Evolutionary conservation across 75 land plant genomes (phyloP).

Genomic region (Picea sitchensis): DNA sequence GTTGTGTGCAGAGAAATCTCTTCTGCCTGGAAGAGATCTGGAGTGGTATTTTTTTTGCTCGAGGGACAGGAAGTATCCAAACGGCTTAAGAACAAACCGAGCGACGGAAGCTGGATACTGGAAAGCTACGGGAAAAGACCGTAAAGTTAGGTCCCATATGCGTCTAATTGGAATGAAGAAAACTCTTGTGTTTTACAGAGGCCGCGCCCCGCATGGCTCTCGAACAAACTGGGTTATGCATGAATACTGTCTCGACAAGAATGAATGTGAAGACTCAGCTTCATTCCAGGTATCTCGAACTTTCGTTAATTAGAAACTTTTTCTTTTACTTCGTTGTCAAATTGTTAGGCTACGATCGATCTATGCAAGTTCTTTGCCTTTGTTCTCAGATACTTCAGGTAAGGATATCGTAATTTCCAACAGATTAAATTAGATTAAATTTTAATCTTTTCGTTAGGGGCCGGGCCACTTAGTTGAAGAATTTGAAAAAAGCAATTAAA

Average conservation of each 20-base stretch:
- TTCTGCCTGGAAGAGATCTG: not conserved
- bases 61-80: conserved; percentile 9
- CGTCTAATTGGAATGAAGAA: conserved; percentile 8
- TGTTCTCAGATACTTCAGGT: too few relatives aligned
- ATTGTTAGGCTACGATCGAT: too few relatives aligned
- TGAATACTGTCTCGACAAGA: conserved; percentile 3
- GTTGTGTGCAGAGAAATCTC: too few relatives aligned
- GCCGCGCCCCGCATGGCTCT: conserved; percentile 13
- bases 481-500: too few relatives aligned
- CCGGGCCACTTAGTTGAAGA: too few relatives aligned
- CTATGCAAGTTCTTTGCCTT: too few relatives aligned
- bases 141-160: not conserved
- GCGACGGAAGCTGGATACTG: conserved; percentile 7
- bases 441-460: too few relatives aligned
- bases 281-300: too few relatives aligned
- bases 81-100: conserved; percentile 12
- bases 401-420: too few relatives aligned
- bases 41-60: conserved; percentile 14
- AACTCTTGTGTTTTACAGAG: conserved; percentile 19
- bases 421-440: too few relatives aligned
- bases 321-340: too few relatives aligned
- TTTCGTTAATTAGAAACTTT: too few relatives aligned
- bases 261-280: not conserved
- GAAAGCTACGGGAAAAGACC: conserved; percentile 14
- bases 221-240: conserved; percentile 19